phyloP scores from a whole-genome alignment of 768 basidiomycete species.

The Coprinopsis sp. region DNA sequence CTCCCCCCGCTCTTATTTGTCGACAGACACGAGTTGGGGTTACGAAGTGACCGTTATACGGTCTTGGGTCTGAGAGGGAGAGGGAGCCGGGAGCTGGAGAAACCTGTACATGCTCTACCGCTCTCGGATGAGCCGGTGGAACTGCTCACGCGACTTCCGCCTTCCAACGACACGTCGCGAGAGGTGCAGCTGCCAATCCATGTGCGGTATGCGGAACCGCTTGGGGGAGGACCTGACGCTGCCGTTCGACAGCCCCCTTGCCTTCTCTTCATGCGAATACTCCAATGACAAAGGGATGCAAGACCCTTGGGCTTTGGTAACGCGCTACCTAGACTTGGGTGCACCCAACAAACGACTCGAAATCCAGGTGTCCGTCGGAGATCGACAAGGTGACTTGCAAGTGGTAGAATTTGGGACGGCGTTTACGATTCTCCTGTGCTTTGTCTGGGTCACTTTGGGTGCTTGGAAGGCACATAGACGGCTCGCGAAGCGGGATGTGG shows the following conservation, averaged over 20 bases:
- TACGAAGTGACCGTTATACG: conserved; percentile 31
- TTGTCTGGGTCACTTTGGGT: conserved; percentile 31
- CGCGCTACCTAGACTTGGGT: too few relatives aligned
- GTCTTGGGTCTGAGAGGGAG: conserved; percentile 28
- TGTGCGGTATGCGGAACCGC: conserved; percentile 37
- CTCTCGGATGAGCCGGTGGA: conserved; percentile 12
- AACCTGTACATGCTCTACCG: conserved; percentile 37
- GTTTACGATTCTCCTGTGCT: conserved; percentile 32
- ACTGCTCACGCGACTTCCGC: neutral
- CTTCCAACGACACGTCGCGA: conserved; percentile 2
- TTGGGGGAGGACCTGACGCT: conserved; percentile 2
- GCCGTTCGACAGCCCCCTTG: conserved; percentile 10
- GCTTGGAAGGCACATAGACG: conserved; percentile 17
- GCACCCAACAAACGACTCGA: neutral
- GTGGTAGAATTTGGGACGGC: conserved; percentile 41
- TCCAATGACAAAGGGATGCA: too few relatives aligned
- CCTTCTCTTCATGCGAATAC: neutral
- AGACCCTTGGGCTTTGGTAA: too few relatives aligned
- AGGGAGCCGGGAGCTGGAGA: conserved; percentile 43
- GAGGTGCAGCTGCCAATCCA: conserved; percentile 43
- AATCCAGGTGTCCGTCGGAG: conserved; percentile 36
- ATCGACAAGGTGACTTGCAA: conserved; percentile 24
- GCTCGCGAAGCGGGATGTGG: neutral
- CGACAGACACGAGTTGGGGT: conserved; percentile 44
- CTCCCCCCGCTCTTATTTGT: conserved; percentile 43